Conservation (phyloP, 306 rosid species). For the Vicia sativa region DNA sequence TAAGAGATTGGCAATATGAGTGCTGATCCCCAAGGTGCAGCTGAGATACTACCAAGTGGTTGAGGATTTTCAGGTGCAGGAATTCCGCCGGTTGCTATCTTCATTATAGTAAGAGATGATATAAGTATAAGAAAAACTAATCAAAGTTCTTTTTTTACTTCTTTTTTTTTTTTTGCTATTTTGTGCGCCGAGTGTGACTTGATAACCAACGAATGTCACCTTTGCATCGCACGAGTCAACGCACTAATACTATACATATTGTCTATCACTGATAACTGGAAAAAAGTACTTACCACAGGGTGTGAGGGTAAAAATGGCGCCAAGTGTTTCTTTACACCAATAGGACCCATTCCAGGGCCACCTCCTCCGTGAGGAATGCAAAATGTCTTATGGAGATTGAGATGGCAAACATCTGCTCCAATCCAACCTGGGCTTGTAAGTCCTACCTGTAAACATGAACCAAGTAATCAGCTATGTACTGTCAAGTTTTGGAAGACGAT, state of each 20-base stretch:
- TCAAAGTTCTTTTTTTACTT: neutral
- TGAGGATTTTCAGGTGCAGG: conserved; percentile 79
- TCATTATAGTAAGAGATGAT: conserved; percentile 30
- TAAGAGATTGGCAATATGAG: conserved; percentile 98
- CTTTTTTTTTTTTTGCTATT: too few relatives aligned
- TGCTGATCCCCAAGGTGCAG: conserved; percentile 99
- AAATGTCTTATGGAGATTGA: conserved; percentile 97
- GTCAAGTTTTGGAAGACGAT: neutral
- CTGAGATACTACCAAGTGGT: conserved; percentile 94
- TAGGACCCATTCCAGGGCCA: conserved; percentile 99
- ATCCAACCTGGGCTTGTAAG: conserved; percentile 98
- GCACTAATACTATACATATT: neutral
- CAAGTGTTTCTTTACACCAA: conserved; percentile 99
- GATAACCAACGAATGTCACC: neutral
- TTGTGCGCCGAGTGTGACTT: neutral
- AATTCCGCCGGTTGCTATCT: conserved; percentile 91
- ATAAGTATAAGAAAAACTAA: neutral
- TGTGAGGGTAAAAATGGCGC: conserved; percentile 99
- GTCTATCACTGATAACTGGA: conserved; percentile 8
- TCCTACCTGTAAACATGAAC: conserved; percentile 68
- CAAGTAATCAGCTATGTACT: neutral
- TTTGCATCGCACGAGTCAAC: neutral
- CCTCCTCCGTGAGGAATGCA: conserved; percentile 99
- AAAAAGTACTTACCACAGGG: conserved; percentile 76
- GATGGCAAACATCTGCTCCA: conserved; percentile 99